Evolutionary conservation across 2,329 filamentous ascomycete genomes (phyloP), one percentile per base, ranked within the genome.

Genomic region (Monilinia fructicola): DNA sequence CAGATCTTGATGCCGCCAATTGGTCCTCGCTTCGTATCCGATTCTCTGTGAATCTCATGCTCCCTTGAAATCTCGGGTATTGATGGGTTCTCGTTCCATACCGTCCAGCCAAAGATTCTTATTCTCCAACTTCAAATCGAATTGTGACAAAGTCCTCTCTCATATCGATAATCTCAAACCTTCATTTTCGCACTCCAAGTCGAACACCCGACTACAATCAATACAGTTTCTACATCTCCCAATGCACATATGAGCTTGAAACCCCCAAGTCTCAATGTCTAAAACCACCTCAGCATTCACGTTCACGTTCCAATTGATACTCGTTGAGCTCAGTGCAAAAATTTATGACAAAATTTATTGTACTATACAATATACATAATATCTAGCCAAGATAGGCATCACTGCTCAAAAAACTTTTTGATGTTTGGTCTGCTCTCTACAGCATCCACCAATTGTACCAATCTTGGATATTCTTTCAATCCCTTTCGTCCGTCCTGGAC

Each of bases 401-500:
- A 65, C 72, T 74, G 21, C 67, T 61, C 65, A 74, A 71, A 71
- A 38, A 76, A 75, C 38, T 67, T 68, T 69, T 71, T 74, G 38
- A 76, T 67, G 55, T 74, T 75, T n/a, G 66, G 67, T 65, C 74
- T 69, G 18, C 31, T 64, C 67, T 74, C 46, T 35, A 73, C 69
- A 9, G 70, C 74, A 71, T 76, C 73, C 26, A 73, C 71, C 65
- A 76, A 65, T 64, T 72, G 67, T 55, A 64, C 65, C 65, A 76
- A 66, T 54, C 74, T 68, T n/a, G 71, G 69, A 68, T 72, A 76
- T 26, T 71, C 71, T 63, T 71, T 67, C 64, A 75, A 64, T 26
- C 69, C 72, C 55, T 69, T 70, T 64, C 70, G 67, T 16, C 70
- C 71, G 54, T 74, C 71, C 66, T 72, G 67, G 26, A 71, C 72